phyloP scores from a whole-genome alignment of 768 basidiomycete species.

The Lentinula aciculospora region DNA sequence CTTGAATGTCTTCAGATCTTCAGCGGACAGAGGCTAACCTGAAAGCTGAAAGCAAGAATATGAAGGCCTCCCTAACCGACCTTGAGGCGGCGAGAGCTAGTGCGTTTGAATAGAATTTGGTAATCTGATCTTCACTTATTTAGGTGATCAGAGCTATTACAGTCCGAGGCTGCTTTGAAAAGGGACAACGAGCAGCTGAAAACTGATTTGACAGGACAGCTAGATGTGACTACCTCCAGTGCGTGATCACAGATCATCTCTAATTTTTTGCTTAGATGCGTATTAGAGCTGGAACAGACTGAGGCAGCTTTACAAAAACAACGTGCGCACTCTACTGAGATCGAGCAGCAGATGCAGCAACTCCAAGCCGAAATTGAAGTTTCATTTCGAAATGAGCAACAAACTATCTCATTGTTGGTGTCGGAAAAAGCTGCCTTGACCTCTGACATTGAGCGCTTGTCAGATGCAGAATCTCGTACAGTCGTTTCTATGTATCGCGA shows the following conservation, averaged over 20 bases:
- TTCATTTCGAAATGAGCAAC: conserved; percentile 51
- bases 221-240: background rate
- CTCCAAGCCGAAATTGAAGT: conserved; percentile 27
- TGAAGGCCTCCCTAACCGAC: background rate
- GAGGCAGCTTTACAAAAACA: conserved; percentile 25
- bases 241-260: background rate
- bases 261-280: background rate
- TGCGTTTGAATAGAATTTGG: background rate
- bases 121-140: background rate
- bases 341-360: conserved; percentile 24
- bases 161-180: conserved; percentile 19
- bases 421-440: conserved; percentile 62
- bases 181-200: background rate
- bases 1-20: conserved; percentile 19
- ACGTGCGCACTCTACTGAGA: conserved; percentile 20
- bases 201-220: background rate
- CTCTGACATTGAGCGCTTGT: conserved; percentile 52
- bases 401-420: conserved; percentile 73
- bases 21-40: conserved; percentile 23
- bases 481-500: conserved; percentile 2
- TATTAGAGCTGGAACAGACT: conserved; percentile 6
- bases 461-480: conserved; percentile 58
- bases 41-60: conserved; percentile 2
- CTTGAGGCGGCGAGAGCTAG: conserved; percentile 5
- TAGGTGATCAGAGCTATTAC: conserved; percentile 21